Percentiles rank a stretch among this genome's conserved stretches.
phyloP scores from a whole-genome alignment of 345 rosid species.

The Lepidium africanum region DNA sequence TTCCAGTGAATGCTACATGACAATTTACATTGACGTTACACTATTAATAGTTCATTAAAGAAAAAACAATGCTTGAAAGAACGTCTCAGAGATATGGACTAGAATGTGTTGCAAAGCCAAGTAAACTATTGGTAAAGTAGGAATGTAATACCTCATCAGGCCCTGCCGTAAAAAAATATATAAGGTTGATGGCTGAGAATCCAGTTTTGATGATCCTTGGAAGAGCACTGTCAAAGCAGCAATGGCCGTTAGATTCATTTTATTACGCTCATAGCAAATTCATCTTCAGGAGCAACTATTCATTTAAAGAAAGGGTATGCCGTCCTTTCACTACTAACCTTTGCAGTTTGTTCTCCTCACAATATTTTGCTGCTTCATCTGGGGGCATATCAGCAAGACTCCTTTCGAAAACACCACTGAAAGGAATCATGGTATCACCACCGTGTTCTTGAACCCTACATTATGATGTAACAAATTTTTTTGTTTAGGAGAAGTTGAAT shows the following conservation, averaged over 20 bases:
- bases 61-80: neutral
- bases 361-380: slow-evolving; percentile 73
- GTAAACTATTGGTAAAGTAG: neutral
- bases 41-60: neutral
- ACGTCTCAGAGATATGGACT: neutral
- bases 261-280: neutral
- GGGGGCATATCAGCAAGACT: slow-evolving; percentile 72
- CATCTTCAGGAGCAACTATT: neutral
- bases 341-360: slow-evolving; percentile 92
- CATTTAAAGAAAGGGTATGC: neutral
- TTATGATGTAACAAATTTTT: neutral
- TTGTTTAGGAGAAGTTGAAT: neutral
- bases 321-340: slow-evolving; percentile 48
- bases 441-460: slow-evolving; percentile 97
- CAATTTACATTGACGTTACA: neutral
- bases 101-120: neutral
- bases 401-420: slow-evolving; percentile 74
- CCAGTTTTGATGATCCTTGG: slow-evolving; percentile 97
- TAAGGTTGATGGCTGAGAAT: slow-evolving; percentile 90
- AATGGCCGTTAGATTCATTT: neutral
- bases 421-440: slow-evolving; percentile 87
- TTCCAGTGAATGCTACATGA: neutral
- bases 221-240: slow-evolving; percentile 59
- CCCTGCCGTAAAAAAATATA: slow-evolving; percentile 96
- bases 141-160: slow-evolving; percentile 73